Evolutionary conservation across 148 eudicot genomes (phyloP), one percentile per base, ranked within the genome.

Genomic region (Cornus suecica): DNA sequence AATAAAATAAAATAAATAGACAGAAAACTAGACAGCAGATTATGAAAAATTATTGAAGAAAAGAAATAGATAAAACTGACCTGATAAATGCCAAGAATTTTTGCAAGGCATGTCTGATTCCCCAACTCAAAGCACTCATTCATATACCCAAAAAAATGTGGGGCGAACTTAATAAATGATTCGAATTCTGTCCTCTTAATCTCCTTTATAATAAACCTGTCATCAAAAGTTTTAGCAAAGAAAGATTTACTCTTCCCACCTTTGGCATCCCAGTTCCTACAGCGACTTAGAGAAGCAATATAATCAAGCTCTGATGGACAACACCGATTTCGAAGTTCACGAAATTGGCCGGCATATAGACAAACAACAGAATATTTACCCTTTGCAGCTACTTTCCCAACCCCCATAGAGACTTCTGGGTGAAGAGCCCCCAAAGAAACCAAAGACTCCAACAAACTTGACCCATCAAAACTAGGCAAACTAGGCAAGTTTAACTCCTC

Each of bases 181-280:
- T 89, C 96, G 63, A 89, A 86, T 62, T 95, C 99, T 4, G 93
- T 87, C 82, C 84, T 89, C 86, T 91, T 91, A 29, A 95, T 95
- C 77, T 92, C 99, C 88, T 95, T 95, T 34, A 95, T 84, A 66
- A 95, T 92, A 71, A 92, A 91, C 76, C 97, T 87, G 58, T 90
- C 91, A 75, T 95, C 99, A 62, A 92, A 86, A 29, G 99, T 91
- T 83, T 92, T 95, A 10, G 91, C 88, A 78, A 92, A 95, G 76
- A 91, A 77, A 31, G 99, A 91, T 84, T 92, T 91, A 83, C 97
- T 95, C 86, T 95, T 95, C 34, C 99, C 99, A 80, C 99, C 99
- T 84, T 95, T 92, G 31, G 99, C 97, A 78, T 95, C 93, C 99
- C 99, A 95, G 74, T 78, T 79, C 85, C 79, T 91, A 80, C 99